A percentile compares a stretch with the other conserved stretches of the same genome.
These are phyloP conservation scores for Botryotinia calthae DNA, from an alignment of 2,329 filamentous ascomycete genomes.

Conservation along the genomic window DNA sequence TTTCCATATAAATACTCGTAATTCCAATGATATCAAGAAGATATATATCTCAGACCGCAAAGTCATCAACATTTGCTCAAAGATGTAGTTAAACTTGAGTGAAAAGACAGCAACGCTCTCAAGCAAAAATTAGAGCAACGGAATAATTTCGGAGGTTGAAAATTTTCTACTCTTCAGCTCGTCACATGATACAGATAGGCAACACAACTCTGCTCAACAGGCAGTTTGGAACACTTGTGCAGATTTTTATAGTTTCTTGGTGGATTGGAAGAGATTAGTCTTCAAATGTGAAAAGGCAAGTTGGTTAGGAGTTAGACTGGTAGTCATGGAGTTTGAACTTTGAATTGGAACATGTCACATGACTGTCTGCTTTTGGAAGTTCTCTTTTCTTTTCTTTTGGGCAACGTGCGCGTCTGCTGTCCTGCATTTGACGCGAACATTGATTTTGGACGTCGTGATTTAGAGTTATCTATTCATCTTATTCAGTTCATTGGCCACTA, in stretches of 20 bases:
- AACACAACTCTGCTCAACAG: too few species aligned
- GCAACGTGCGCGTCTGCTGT: background rate
- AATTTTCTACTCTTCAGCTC: background rate
- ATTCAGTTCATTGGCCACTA: too few species aligned
- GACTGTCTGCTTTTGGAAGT: background rate
- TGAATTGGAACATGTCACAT: background rate
- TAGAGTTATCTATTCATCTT: too few species aligned
- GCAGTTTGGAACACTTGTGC: background rate
- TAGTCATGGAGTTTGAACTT: background rate
- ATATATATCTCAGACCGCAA: background rate
- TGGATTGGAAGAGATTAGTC: accelerated
- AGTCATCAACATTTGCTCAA: background rate
- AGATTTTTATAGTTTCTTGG: background rate
- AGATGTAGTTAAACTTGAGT: background rate
- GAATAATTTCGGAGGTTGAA: background rate
- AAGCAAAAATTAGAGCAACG: background rate
- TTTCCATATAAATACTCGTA: too few species aligned
- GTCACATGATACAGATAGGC: background rate
- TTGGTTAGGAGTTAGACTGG: background rate
- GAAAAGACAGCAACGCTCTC: background rate
- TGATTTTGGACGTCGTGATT: background rate
- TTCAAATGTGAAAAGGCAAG: background rate
- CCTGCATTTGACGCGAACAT: background rate
- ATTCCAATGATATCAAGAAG: background rate
- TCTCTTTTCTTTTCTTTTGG: background rate